Conservation (phyloP, 192 early-diverging fungal genomes). For the Entomortierella chlamydospora region DNA sequence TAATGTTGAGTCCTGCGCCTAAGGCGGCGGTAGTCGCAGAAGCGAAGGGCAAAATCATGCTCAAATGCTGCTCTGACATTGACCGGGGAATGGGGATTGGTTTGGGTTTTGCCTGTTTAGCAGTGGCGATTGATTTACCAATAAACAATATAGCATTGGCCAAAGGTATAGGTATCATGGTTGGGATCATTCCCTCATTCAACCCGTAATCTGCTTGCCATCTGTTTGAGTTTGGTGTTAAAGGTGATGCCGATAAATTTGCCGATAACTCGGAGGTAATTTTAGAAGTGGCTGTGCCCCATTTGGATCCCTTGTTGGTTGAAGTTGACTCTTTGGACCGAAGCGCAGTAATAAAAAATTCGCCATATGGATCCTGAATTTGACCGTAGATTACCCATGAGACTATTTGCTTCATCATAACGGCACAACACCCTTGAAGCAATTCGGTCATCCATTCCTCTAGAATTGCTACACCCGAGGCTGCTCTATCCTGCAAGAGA, state of each 20-base stretch:
- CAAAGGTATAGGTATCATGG: slow-evolving; percentile 61
- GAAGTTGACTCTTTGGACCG: neutral
- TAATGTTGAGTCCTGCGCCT: slow-evolving; percentile 54
- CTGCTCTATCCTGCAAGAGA: slow-evolving; percentile 60
- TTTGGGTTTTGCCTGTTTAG: slow-evolving; percentile 52
- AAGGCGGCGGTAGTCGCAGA: slow-evolving; percentile 17
- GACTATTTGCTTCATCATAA: slow-evolving; percentile 70
- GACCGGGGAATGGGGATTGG: slow-evolving; percentile 37
- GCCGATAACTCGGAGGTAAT: neutral
- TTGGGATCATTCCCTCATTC: slow-evolving; percentile 58
- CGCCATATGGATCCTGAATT: slow-evolving; percentile 66
- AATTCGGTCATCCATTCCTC: slow-evolving; percentile 61
- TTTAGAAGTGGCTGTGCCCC: neutral
- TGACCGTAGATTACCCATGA: slow-evolving; percentile 78
- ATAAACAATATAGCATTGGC: slow-evolving; percentile 75
- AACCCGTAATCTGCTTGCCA: slow-evolving; percentile 66
- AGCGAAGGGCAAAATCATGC: slow-evolving; percentile 19
- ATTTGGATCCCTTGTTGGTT: neutral
- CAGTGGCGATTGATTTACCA: slow-evolving; percentile 73
- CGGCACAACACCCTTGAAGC: slow-evolving; percentile 58
- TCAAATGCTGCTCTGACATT: slow-evolving; percentile 31
- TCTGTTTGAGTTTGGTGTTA: slow-evolving; percentile 8
- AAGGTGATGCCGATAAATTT: neutral
- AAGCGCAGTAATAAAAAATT: slow-evolving; percentile 71
- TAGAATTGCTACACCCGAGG: slow-evolving; percentile 65